phyloP scores from a whole-genome alignment of 306 rosid genomes.

The Begonia loranthoides region DNA sequence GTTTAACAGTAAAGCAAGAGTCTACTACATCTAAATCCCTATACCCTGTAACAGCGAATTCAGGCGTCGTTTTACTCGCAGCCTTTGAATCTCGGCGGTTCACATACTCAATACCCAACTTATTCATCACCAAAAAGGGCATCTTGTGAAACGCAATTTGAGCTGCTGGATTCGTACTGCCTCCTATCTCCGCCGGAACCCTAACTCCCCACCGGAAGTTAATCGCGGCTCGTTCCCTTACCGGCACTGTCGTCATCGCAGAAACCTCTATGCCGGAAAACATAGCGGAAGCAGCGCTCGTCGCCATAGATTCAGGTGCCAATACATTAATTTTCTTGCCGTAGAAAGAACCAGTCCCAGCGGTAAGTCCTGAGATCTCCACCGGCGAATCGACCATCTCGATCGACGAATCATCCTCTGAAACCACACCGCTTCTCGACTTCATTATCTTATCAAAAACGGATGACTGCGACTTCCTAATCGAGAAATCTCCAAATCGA shows the following conservation, averaged over 20 bases:
- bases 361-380: neutral
- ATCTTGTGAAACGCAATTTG: slow-evolving; percentile 37
- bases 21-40: slow-evolving; percentile 36
- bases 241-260: slow-evolving; percentile 54
- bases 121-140: slow-evolving; percentile 80
- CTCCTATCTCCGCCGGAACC: slow-evolving; percentile 50
- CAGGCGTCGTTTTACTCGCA: neutral
- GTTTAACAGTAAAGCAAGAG: slow-evolving; percentile 41
- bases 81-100: slow-evolving; percentile 26
- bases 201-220: slow-evolving; percentile 73
- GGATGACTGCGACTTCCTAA: slow-evolving; percentile 71
- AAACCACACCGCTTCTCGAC: slow-evolving; percentile 8
- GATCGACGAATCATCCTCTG: slow-evolving; percentile 14
- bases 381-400: slow-evolving; percentile 31
- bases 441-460: slow-evolving; percentile 19
- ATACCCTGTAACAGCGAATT: slow-evolving; percentile 7
- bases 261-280: slow-evolving; percentile 56
- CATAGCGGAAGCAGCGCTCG: slow-evolving; percentile 19
- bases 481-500: slow-evolving; percentile 62
- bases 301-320: slow-evolving; percentile 9
- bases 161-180: slow-evolving; percentile 8
- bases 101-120: slow-evolving; percentile 76
- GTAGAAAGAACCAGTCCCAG: slow-evolving; percentile 4
- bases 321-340: slow-evolving; percentile 23
- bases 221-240: slow-evolving; percentile 36